phyloP scores from a whole-genome alignment of 371 early-diverging fungal genomes.

The Nematocida sp. region DNA sequence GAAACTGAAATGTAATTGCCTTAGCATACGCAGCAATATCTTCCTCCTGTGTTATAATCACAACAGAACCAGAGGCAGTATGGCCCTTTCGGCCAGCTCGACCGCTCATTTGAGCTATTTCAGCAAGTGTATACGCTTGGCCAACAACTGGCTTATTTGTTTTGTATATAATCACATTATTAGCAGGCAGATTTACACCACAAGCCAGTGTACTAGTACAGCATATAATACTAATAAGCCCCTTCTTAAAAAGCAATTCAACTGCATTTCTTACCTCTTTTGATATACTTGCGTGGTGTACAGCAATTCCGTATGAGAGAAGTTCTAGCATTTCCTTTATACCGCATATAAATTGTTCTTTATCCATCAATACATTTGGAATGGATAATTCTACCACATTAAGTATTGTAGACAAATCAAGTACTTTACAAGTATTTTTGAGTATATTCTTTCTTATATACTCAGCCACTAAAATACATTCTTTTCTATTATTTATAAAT shows the following conservation, averaged over 20 bases:
- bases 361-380: not conserved
- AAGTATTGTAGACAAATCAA: not conserved
- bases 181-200: constrained; percentile 59
- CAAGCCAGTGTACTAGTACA: constrained; percentile 58
- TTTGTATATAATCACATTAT: constrained; percentile 54
- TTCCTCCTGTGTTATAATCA: constrained; percentile 20
- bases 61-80: not conserved
- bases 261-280: constrained; percentile 24
- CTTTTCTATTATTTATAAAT: constrained; percentile 48
- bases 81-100: constrained; percentile 41
- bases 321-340: constrained; percentile 5
- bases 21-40: not conserved
- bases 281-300: constrained; percentile 48
- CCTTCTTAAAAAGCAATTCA: constrained; percentile 44
- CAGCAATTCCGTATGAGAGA: constrained; percentile 29
- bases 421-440: not conserved
- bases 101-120: constrained; percentile 56
- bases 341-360: not conserved
- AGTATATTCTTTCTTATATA: constrained; percentile 15
- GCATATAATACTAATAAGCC: constrained; percentile 42
- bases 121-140: constrained; percentile 6
- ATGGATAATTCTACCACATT: not conserved
- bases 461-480: constrained; percentile 26
- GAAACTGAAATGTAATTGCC: constrained; percentile 33
- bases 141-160: constrained; percentile 12